Evolutionary conservation across 1,139 yeast genomes (phyloP), one percentile per base, ranked within the genome.

Genomic region (Suhomyces choctaworum): DNA sequence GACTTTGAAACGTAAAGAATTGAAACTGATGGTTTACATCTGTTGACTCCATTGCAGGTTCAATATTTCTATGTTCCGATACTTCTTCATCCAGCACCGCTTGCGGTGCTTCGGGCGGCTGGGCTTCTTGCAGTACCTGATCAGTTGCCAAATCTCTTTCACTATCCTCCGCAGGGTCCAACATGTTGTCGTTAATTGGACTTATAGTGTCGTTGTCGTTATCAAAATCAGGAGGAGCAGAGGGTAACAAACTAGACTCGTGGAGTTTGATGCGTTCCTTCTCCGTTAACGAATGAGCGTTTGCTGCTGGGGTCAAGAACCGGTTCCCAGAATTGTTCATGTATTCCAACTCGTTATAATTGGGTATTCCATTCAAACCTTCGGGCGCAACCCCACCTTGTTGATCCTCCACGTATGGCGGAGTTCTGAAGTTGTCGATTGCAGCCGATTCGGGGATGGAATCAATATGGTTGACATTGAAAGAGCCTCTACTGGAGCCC

Each of bases 201-300:
- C 49, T 43, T n/a, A 47, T 29, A 8, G 32, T 34, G 4, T 36
- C 37, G 2, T 45, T 54, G 12, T 52, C 62, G 10, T 46, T 54
- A 19, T 54, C 61, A 6, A 50, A 46, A 9, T 52, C 52, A 4
- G 63, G 70, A 1, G 87, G 86, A 24, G 73, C 80, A 0, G 87
- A 79, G 0, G 89, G 88, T 23, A 80, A 51, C 26, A 82, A 61
- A 10, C 82, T 70, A 22, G 70, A 68, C 50, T 80, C 88, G 40
- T 70, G 70, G 12, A 69, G 62, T 39, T 73, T 63, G 50, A 80
- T 57, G 16, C 70, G 52, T 42, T 80, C 82, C 52, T 82, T 81
- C 40, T 81, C 88, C 1, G 70, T 48, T 27, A 66, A 17, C 50
- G 49, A 19, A 38, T 10, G 23, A 42, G 26, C 46, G 8, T 17